These are phyloP conservation scores for maize (Zea mays) DNA, from an alignment of 176 grass and related monocot genomes.

Conservation along the genomic window DNA sequence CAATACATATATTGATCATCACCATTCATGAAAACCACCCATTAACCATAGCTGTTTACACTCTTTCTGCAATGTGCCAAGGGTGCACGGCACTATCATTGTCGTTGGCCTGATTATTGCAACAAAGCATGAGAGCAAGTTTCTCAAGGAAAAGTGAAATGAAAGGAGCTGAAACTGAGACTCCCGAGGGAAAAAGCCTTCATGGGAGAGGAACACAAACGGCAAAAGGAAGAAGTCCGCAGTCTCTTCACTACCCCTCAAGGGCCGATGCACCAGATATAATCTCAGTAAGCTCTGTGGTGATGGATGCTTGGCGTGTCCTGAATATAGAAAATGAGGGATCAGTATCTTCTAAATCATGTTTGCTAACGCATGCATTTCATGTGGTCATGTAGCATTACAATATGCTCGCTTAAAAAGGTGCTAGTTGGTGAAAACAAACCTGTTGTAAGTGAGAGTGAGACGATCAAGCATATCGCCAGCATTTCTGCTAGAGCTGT, in stretches of 20 bases:
- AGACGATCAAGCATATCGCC: conserved; percentile 96
- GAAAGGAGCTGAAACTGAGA: conserved; percentile 6
- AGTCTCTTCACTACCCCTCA: conserved; percentile 58
- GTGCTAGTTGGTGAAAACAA: conserved; percentile 48
- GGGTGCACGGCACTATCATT: neutral
- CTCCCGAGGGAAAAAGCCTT: conserved; percentile 10
- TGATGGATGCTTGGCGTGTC: conserved; percentile 97
- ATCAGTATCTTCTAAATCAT: neutral
- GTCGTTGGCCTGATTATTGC: conserved; percentile 25
- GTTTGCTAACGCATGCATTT: conserved; percentile 38
- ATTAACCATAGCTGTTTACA: neutral
- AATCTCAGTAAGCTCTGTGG: conserved; percentile 88
- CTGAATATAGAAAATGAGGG: conserved; percentile 47
- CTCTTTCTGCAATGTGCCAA: neutral
- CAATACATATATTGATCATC: conserved; percentile 6
- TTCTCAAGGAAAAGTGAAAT: conserved; percentile 8
- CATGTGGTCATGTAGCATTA: conserved; percentile 15
- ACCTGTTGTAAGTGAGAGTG: conserved; percentile 90
- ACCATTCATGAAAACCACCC: conserved; percentile 8
- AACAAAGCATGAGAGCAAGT: conserved; percentile 15
- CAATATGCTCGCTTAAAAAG: conserved; percentile 32
- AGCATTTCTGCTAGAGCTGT: conserved; percentile 95
- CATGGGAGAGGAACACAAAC: neutral
- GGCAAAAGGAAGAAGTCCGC: neutral
- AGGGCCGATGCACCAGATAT: conserved; percentile 96